Evolutionary conservation across 441 rosid genomes (phyloP), one percentile per base, ranked within the genome.

Genomic region (Pelargonium myrrhifolium): DNA sequence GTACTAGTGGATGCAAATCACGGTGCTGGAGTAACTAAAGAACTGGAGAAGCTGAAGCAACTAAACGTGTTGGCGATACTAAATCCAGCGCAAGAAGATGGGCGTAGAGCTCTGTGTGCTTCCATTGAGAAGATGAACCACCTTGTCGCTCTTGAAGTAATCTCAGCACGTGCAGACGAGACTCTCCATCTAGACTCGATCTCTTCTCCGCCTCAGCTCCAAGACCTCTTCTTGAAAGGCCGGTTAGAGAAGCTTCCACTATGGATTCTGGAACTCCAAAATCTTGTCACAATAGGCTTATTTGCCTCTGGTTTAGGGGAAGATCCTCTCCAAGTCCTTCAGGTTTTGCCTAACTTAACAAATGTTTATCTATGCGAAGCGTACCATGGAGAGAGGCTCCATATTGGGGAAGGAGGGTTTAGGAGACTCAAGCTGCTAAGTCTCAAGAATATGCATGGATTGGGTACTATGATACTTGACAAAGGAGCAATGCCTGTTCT

Each of bases 401-500:
- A 53, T 14, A 47, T 70, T 26, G 22, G 3, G 55, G 73, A 51
- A 51, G 67, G 63, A 4, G 42, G 73, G 15, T 70, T 64, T 63
- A 64, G 6, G 45, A 70, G 65, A 31, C 55, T 70, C 20, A 64
- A 70, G 73, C 42, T 55, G 53, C 51, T 70, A 1, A 17, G 42
- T 22, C 63, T 70, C 10, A 39, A 20, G 17, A 28, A 31, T 9
- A 47, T 64, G 31, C 43, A 35, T 5, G 68, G 47, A 14, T 24
- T 47, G 47, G 18, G 55, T 6, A 0, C 39, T 6, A n/a, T 70
- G 12, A 37, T 49, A 9, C 31, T 70, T 5, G 73, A 70, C 14
- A 31, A 53, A 49, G 68, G 61, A 62, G 73, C 67, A 53, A 42
- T 64, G 28, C 62, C 68, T 35, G n/a, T 55, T 51, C 73, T 70